A percentile compares a stretch with the other conserved stretches of the same genome.
Evolutionary conservation across 1,284 basidiomycete genomes (phyloP).

Genomic region (Peniophora sp.): DNA sequence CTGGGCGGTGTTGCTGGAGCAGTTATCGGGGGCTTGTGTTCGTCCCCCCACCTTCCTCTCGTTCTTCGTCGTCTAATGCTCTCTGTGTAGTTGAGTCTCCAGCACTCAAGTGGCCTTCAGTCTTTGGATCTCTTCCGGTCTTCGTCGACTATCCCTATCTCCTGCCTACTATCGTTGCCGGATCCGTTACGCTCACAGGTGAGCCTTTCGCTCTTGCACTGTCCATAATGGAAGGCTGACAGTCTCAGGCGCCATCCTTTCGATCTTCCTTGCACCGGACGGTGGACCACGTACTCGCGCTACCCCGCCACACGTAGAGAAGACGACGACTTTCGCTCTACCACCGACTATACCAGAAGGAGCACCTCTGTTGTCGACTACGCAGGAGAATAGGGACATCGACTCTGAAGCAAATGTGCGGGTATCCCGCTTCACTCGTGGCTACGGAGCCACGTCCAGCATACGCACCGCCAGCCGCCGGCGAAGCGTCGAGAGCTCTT

Average conservation of each 20-base stretch:
- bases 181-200: constrained; percentile 68
- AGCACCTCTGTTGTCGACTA: background rate
- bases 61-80: constrained; percentile 4
- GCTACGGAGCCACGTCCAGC: background rate
- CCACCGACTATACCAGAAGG: background rate
- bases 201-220: constrained; percentile 14
- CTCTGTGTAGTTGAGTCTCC: constrained; percentile 68
- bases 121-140: constrained; percentile 57
- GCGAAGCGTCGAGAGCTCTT: constrained; percentile 36
- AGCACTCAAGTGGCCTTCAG: constrained; percentile 71
- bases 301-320: constrained; percentile 72
- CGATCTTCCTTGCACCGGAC: constrained; percentile 83
- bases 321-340: constrained; percentile 22
- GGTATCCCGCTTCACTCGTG: background rate
- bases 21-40: constrained; percentile 78
- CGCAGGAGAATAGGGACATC: background rate
- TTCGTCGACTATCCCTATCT: constrained; percentile 85
- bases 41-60: constrained; percentile 28
- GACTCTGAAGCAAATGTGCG: background rate
- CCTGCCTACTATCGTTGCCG: constrained; percentile 76
- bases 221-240: background rate
- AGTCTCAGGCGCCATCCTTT: constrained; percentile 65
- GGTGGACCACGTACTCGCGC: constrained; percentile 80
- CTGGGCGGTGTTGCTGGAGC: constrained; percentile 87
- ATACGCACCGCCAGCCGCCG: constrained; percentile 22